Evolutionary conservation across 2,329 filamentous ascomycete genomes (phyloP).

Genomic region (Claviceps pusilla): DNA sequence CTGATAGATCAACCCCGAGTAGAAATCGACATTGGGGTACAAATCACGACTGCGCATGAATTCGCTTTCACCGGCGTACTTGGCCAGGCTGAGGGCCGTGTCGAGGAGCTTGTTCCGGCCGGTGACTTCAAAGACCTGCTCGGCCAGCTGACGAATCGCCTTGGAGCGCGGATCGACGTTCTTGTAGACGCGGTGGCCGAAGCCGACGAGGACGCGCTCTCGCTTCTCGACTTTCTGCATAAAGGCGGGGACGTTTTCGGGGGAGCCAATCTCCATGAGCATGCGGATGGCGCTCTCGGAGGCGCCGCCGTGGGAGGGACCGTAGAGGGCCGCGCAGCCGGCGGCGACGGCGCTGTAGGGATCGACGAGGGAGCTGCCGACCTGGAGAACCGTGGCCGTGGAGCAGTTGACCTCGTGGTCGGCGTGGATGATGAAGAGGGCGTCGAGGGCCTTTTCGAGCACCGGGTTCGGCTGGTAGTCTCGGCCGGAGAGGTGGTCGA

Average conservation of each 20-base stretch:
- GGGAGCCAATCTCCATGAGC: slow-evolving; percentile 34
- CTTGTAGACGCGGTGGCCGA: slow-evolving; percentile 40
- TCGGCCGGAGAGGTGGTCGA: slow-evolving; percentile 33
- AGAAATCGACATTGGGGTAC: slow-evolving; percentile 38
- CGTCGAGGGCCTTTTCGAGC: slow-evolving; percentile 35
- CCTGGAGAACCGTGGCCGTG: slow-evolving; percentile 39
- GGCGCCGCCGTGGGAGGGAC: slow-evolving; percentile 44
- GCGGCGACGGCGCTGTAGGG: slow-evolving; percentile 38
- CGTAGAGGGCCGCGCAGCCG: slow-evolving; percentile 37
- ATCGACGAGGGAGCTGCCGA: slow-evolving; percentile 40
- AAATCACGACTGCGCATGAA: slow-evolving; percentile 34
- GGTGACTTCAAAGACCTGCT: slow-evolving; percentile 34
- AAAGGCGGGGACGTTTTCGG: slow-evolving; percentile 34
- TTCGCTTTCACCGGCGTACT: slow-evolving; percentile 29
- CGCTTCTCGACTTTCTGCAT: slow-evolving; percentile 34
- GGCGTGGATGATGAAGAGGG: slow-evolving; percentile 39
- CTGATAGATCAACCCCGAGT: slow-evolving; percentile 36
- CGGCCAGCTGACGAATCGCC: slow-evolving; percentile 32
- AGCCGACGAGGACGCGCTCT: slow-evolving; percentile 38
- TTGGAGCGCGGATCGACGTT: slow-evolving; percentile 37
- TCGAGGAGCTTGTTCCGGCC: slow-evolving; percentile 36
- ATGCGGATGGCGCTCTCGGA: slow-evolving; percentile 41
- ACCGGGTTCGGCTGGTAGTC: slow-evolving; percentile 33
- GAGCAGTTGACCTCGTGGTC: slow-evolving; percentile 46
- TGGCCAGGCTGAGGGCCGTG: slow-evolving; percentile 29